Evolutionary conservation across 1,139 yeast genomes (phyloP), one percentile per base, ranked within the genome.

Genomic region (Saccharomyces hybrid): DNA sequence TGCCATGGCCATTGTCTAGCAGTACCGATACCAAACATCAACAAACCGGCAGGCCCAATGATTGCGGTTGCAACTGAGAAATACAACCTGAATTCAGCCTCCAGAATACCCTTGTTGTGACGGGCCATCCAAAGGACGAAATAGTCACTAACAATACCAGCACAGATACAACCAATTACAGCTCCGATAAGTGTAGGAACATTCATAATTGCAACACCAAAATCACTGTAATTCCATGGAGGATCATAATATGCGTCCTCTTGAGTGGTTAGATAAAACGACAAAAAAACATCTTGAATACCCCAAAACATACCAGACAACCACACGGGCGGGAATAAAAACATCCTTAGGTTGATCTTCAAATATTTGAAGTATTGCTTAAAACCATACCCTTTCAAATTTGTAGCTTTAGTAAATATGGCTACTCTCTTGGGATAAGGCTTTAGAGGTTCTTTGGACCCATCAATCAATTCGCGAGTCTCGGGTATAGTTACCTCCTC

Each of bases 291-390:
- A 66, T 86, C 91, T 70, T 88, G 95, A 55, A 84, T 75, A 32
- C 96, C 96, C 96, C 95, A 88, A 60, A 86, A 79, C 23, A 86
- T 61, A 25, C 96, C 96, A 2, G 93, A 84, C 51, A 84, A 76
- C 69, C 89, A 77, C n/a, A 88, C 95, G 0, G 95, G 90, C 3
- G 65, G 66, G 67, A 86, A 83, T 46, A 83, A 74, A 62, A 88
- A 84, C 55, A 86, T 89, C 65, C 84, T 78, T 58, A 86, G 73
- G 69, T 83, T 83, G 57, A 81, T 71, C 54, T 76, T 65, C 51
- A 87, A 74, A 53, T 87, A 77, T 60, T 74, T 69, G 62, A 81
- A 61, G 68, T 87, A 88, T 69, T 87, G 95, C 63, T 79, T 81
- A 70, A 86, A 71, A 1, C 95, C 95, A 42, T 67, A 73, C 0